These are phyloP conservation scores for Xylariaceae sp. DNA, from an alignment of 2,329 filamentous ascomycete species.

Conservation along the genomic window DNA sequence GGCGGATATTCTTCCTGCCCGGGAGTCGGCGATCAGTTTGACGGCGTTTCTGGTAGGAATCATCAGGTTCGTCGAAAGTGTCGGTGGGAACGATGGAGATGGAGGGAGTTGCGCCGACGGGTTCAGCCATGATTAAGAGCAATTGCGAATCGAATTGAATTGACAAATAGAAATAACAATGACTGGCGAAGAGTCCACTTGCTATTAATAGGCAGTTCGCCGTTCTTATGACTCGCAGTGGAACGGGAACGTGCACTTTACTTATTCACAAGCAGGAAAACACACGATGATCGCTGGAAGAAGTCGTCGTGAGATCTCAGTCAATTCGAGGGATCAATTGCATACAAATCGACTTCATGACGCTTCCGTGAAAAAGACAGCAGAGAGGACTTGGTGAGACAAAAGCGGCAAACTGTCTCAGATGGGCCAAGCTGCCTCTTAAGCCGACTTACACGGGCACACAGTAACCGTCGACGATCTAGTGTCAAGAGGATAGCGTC, in stretches of 20 bases:
- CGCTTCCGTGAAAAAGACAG: neutral
- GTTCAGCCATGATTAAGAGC: slow-evolving; percentile 13
- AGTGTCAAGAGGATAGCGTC: neutral
- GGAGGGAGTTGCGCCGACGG: slow-evolving; percentile 19
- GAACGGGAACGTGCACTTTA: too few relatives aligned
- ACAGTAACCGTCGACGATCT: neutral
- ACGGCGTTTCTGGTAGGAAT: slow-evolving; percentile 3
- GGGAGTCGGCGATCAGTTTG: neutral
- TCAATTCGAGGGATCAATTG: too few relatives aligned
- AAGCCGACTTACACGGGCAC: neutral
- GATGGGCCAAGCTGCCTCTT: neutral
- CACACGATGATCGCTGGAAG: too few relatives aligned
- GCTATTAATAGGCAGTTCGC: neutral
- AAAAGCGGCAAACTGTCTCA: neutral
- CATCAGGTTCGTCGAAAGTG: slow-evolving; percentile 24
- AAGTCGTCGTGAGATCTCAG: neutral
- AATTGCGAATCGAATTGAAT: neutral
- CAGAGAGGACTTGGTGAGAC: neutral
- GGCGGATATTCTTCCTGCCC: slow-evolving; percentile 10
- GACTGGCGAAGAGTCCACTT: neutral
- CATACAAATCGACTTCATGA: neutral
- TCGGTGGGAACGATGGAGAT: slow-evolving; percentile 30
- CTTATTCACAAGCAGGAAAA: too few relatives aligned
- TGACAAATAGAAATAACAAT: neutral
- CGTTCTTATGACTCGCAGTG: too few relatives aligned